Evolutionary conservation across 169 alveolate genomes (phyloP).

Genomic region (Eimeria acervulina): DNA sequence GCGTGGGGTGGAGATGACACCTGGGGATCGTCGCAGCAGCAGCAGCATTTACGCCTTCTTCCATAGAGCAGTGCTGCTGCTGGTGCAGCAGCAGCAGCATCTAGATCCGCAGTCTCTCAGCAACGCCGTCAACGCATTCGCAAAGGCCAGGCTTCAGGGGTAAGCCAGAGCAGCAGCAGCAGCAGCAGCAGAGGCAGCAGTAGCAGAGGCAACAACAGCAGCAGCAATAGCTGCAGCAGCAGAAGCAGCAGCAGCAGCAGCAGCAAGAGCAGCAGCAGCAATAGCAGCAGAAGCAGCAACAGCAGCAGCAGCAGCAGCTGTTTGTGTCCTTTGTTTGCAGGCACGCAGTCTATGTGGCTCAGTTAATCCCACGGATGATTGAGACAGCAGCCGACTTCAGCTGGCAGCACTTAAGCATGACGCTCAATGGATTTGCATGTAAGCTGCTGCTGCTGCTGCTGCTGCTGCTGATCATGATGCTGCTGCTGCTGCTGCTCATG

Average conservation of each 20-base stretch:
- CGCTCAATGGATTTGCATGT: slow-evolving; percentile 42
- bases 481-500: not conserved
- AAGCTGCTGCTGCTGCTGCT: not conserved
- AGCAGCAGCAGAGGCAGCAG: not conserved
- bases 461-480: not conserved
- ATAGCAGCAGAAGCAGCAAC: not conserved
- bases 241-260: not conserved
- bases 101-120: slow-evolving; percentile 33
- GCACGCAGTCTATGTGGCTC: not conserved
- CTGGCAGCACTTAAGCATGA: slow-evolving; percentile 42
- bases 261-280: not conserved
- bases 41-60: slow-evolving; percentile 23
- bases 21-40: slow-evolving; percentile 47
- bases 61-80: not conserved
- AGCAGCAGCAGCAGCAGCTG: slow-evolving; percentile 3
- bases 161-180: too few relatives aligned
- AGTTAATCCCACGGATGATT: slow-evolving; percentile 23
- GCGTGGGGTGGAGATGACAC: slow-evolving; percentile 34
- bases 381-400: not conserved
- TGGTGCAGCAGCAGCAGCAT: slow-evolving; percentile 52
- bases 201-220: not conserved
- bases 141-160: slow-evolving; percentile 16
- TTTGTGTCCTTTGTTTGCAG: not conserved
- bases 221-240: not conserved
- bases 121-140: slow-evolving; percentile 29